Base-by-base conservation (phyloP, 2,329 filamentous ascomycete species). In the Alternaria dauci region DNA sequence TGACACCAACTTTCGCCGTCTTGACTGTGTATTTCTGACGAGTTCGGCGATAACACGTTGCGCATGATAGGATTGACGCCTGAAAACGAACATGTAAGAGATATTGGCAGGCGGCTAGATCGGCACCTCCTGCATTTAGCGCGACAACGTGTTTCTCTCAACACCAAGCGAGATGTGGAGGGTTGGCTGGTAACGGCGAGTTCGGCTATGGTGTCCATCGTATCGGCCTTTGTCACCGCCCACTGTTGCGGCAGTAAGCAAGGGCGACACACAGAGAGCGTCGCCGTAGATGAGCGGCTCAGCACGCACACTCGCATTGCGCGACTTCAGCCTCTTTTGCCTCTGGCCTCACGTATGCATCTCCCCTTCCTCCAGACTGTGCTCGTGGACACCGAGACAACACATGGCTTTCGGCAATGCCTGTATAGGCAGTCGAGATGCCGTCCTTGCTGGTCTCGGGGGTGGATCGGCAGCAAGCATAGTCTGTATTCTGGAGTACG, bases 401-500 rank as follows among this genome's bases (percentile, higher is more conserved):
- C 39, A 42, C 39, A 42, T 42, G 5, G 34, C 39, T 18, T 32
- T 53, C 39, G 16, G 23, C 50, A 41, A 25, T 36, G 42, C 50
- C 26, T 34, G 46, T 26, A 46, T 38, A 36, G 46, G 32, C 46
- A 23, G 34, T 48, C 42, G 42, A 55, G 34, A 42, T 39, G 56
- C 34, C 28, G 20, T 34, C 11, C 30, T 28, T 12, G 30, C 20
- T 41, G 43, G 41, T 28, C 28, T 46, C 42, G 48, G 55, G 18
- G 32, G 25, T 42, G 30, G 46, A 59, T 59, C 56, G 56, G 51
- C 55, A 20, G 25, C 53, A 38, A 48, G 53, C 53, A 55, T 55
- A 39, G 25, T 50, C 23, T 48, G 46, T 38, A 30, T 42, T 34
- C 52, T 55, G 36, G 42, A 58, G 32, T 38, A 39, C 30, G 42